Conservation (phyloP, 331 rosid genomes). For the Acacia concinna region DNA sequence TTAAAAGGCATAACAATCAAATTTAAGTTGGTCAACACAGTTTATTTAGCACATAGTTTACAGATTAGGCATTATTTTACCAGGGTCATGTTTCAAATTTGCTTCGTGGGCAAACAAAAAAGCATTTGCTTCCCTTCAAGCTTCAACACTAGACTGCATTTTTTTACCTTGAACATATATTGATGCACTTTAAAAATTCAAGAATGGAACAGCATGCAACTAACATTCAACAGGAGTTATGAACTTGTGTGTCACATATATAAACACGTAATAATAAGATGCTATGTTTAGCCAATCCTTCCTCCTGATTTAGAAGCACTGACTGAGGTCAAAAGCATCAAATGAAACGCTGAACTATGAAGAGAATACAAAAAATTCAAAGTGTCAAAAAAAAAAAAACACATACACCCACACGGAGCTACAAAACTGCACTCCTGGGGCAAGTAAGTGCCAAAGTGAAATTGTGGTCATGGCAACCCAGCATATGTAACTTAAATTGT, state of each 20-base stretch:
- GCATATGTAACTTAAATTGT: background rate
- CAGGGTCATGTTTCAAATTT: background rate
- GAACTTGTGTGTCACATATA: background rate
- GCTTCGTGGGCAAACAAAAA: no score
- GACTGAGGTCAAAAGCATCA: background rate
- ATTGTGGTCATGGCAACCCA: background rate
- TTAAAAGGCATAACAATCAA: background rate
- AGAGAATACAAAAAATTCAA: conserved; percentile 2
- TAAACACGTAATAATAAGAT: background rate
- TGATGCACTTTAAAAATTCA: background rate
- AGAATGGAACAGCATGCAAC: background rate
- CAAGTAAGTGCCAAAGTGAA: background rate
- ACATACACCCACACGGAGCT: background rate
- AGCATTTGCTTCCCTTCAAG: no score
- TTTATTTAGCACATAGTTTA: background rate
- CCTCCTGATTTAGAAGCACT: background rate
- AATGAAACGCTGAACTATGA: background rate
- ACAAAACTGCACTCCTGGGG: conserved; percentile 2
- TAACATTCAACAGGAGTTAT: background rate
- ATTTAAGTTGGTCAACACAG: background rate
- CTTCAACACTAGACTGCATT: background rate
- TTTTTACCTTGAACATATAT: background rate
- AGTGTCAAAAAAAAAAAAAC: no score
- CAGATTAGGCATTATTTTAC: background rate
- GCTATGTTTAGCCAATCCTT: conserved; percentile 15